Conservation (phyloP, 106 monocot genomes). For the Gastrodia elata region DNA sequence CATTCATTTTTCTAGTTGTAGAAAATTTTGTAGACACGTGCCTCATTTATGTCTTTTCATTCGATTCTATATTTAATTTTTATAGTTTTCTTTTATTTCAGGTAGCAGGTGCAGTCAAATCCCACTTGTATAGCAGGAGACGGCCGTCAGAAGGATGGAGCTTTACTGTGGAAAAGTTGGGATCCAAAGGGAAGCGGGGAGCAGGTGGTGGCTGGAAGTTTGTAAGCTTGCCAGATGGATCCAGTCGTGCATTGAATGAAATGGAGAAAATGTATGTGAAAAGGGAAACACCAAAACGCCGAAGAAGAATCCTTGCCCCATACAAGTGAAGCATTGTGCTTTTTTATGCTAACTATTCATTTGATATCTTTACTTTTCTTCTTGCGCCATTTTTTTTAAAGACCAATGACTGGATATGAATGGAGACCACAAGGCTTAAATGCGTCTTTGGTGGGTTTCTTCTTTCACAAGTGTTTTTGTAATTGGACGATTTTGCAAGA, state of each 20-base stretch:
- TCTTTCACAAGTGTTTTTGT: background rate
- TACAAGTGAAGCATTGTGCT: constrained; percentile 15
- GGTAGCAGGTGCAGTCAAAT: constrained; percentile 80
- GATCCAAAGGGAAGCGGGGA: constrained; percentile 50
- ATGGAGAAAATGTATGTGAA: constrained; percentile 88
- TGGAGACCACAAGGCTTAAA: too few species aligned
- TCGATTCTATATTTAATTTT: background rate
- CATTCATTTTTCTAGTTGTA: too few species aligned
- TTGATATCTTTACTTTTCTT: background rate
- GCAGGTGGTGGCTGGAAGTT: constrained; percentile 65
- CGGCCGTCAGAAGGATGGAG: constrained; percentile 73
- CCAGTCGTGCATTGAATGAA: constrained; percentile 60
- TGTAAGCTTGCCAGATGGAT: constrained; percentile 74
- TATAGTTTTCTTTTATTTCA: constrained; percentile 11
- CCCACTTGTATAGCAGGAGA: constrained; percentile 79
- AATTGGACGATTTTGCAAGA: background rate
- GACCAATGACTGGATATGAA: background rate
- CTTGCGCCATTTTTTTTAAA: background rate
- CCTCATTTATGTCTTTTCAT: background rate
- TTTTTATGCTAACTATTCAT: background rate
- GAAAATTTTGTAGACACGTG: too few species aligned
- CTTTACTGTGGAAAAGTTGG: constrained; percentile 83
- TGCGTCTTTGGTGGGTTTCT: background rate
- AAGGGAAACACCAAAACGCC: constrained; percentile 60
- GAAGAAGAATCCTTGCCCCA: constrained; percentile 59